Evolutionary conservation across 768 basidiomycete species (phyloP), one percentile per base, ranked within the genome.

Genomic region (Phylloporus scabripes): DNA sequence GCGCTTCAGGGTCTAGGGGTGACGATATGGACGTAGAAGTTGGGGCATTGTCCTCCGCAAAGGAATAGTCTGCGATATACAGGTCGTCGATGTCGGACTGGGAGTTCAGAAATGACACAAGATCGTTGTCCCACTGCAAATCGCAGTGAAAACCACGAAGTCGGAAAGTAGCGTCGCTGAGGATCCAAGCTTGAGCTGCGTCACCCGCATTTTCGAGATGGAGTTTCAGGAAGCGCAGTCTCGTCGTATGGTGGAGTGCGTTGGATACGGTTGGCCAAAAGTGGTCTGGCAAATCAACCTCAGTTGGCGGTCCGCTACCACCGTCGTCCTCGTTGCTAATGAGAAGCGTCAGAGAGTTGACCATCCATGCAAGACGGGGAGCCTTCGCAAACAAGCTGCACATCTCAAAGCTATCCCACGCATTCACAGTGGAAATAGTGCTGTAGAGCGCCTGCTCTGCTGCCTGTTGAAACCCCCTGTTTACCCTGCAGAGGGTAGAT

Each of bases 101-200:
- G n/a, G 41, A 45, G 38, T 52, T 70, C 46, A 57, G 51, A 46
- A 60, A 65, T 29, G 69, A 60, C 37, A 78, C 68, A 28, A 86
- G 78, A 51, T 74, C 58, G 14, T 53, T 50, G 57, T 84, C 81
- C 84, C 84, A 86, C 51, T 76, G 72, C 37, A 86, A 71, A 60
- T 85, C 84, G 59, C 81, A 83, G 54, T 80, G 78, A 51, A 86
- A 82, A 15, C 70, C 72, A 29, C 67, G 74, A n/a, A 86, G 78
- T 28, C 67, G 76, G 56, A 85, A 85, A 0, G 66, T 61, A 50
- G 73, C 75, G 2, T 62, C 65, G 4, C 64, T 44, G 8, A 74
- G 62, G 38, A 73, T 65, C 73, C 73, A 73, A 1, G 73, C 65
- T 11, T 61, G 58, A 18, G 62, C 60, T 21, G 53, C 29, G 15